phyloP scores from a whole-genome alignment of 2,329 filamentous ascomycete species.

The Thielaviopsis euricoi region DNA sequence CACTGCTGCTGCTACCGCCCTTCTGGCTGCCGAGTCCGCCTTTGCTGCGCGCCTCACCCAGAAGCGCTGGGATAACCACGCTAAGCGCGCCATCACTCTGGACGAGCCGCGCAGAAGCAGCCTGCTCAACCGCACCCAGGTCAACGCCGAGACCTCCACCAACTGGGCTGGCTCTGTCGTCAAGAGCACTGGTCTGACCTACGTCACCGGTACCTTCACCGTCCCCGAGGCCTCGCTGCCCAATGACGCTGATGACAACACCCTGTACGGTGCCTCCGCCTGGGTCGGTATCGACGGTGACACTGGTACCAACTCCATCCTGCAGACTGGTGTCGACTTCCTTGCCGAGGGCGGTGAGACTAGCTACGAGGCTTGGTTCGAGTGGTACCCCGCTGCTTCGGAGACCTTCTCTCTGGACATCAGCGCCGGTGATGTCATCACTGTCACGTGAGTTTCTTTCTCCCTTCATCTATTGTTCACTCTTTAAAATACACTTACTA shows the following conservation, averaged over 20 bases:
- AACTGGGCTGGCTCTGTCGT: constrained; percentile 20
- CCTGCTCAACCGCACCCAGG: constrained; percentile 4
- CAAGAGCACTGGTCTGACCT: constrained; percentile 16
- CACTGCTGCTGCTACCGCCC: constrained; percentile 2
- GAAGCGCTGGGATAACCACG: constrained; percentile 4
- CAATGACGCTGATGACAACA: neutral
- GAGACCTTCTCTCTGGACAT: constrained; percentile 16
- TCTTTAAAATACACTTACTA: neutral
- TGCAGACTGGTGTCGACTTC: constrained; percentile 28
- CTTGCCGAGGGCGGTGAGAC: constrained; percentile 17
- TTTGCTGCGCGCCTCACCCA: constrained; percentile 6
- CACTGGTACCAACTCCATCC: constrained; percentile 23
- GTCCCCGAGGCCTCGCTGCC: constrained; percentile 13
- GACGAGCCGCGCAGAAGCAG: neutral
- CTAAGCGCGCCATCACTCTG: neutral
- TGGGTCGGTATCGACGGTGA: constrained; percentile 35
- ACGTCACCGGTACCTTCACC: constrained; percentile 18
- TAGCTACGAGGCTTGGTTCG: constrained; percentile 27
- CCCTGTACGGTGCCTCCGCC: constrained; percentile 18
- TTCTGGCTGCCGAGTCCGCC: neutral
- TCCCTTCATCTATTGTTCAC: neutral
- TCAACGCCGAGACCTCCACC: constrained; percentile 13
- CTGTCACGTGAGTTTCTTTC: constrained; percentile 14
- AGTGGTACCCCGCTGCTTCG: constrained; percentile 29
- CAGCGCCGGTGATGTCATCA: constrained; percentile 18